phyloP scores from a whole-genome alignment of 2,329 filamentous ascomycete genomes.

The Rosellinia necatrix region DNA sequence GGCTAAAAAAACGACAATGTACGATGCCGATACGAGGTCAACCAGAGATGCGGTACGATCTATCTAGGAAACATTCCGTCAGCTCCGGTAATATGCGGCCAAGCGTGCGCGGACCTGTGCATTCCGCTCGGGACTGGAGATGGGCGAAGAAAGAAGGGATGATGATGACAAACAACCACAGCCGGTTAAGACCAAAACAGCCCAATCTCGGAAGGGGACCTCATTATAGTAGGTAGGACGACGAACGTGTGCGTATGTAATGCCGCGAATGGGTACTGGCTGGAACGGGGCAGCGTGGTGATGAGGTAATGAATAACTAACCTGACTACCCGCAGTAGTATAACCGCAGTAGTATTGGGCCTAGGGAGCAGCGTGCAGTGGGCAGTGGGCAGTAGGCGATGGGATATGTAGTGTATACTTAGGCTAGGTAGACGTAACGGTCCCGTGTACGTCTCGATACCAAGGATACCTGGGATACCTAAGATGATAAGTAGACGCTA shows the following conservation, averaged over 20 bases:
- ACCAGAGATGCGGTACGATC: not conserved
- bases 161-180: conserved; percentile 22
- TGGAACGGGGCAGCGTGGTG: too few relatives aligned
- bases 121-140: conserved; percentile 20
- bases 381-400: too few relatives aligned
- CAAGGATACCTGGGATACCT: too few relatives aligned
- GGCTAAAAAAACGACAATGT: conserved; percentile 3
- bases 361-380: too few relatives aligned
- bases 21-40: conserved; percentile 8
- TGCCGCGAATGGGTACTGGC: too few relatives aligned
- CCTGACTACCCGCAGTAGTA: too few relatives aligned
- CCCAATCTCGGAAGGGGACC: conserved; percentile 11
- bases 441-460: too few relatives aligned
- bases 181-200: conserved; percentile 8
- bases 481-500: too few relatives aligned
- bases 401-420: too few relatives aligned
- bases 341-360: too few relatives aligned
- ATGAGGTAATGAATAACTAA: too few relatives aligned
- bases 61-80: conserved; percentile 18
- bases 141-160: not conserved
- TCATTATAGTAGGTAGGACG: conserved; percentile 7
- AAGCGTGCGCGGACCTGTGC: conserved; percentile 19
- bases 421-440: too few relatives aligned
- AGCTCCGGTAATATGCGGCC: conserved; percentile 22
- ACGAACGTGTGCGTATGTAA: not conserved